Base-by-base conservation (phyloP, 2,329 filamentous ascomycete species). In the Aspergillus pseudotamarii region DNA sequence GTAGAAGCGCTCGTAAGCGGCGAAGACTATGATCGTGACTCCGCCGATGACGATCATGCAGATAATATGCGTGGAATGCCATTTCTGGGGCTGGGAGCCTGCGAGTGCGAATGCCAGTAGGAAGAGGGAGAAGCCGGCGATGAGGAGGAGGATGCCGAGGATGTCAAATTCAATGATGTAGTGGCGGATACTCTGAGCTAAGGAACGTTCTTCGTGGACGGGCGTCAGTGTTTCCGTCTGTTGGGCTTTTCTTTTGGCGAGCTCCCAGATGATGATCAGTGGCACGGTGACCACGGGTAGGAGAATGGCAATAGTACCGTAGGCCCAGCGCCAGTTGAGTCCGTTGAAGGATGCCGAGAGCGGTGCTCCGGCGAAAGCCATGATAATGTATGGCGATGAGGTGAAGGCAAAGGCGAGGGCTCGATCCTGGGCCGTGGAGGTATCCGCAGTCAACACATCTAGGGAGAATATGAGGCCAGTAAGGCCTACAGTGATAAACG, bases 101-200 rank as follows among this genome's bases (percentile, higher is more conserved):
- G 80, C 78, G 9, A 91, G 79, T 30, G 78, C 85, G 73, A 91
- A 85, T 6, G 63, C 53, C 2, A 65, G 48, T 6, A 65, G 60
- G 14, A 65, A 60, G 14, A 90, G 76, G 2, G 84, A 81, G 70
- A 89, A 84, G 0, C 87, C 88, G 1, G 77, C 79, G 19, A 83
- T 82, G 57, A 90, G 79, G 2, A 90, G 78, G 34, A 89, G 64
- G 28, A 89, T 78, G 10, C 89, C 88, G 23, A 86, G 60, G 2
- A 86, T 77, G 69, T 91, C 88, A 63, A 90, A 87, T 67, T 90
- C 84, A 38, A 83, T 76, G 30, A 80, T 70, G 72, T 88, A 88
- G 70, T 83, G 76, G 55, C 75, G 70, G 23, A 86, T 45, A 3
- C 79, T 82, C 68, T 85, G 76, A 4, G 71, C 21, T 1, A 76